Percentiles rank a stretch among this genome's conserved stretches.
phyloP scores from a whole-genome alignment of 441 rosid genomes.

The Corymbia calophylla region DNA sequence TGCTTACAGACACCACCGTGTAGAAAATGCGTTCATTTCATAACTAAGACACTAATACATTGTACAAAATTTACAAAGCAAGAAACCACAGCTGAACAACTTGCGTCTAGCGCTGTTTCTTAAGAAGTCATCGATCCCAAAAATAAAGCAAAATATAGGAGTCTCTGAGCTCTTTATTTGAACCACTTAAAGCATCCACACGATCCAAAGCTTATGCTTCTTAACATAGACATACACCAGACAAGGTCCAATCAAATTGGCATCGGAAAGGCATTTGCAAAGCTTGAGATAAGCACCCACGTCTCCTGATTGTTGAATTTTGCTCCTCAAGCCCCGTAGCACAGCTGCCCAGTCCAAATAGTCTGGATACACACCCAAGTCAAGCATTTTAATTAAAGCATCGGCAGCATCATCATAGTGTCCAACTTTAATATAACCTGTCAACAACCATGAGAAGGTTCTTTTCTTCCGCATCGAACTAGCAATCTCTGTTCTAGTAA shows the following conservation, averaged over 20 bases:
- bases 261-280: conserved; percentile 59
- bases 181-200: conserved; percentile 53
- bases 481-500: conserved; percentile 44
- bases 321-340: conserved; percentile 72
- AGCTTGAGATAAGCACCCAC: conserved; percentile 52
- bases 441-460: conserved; percentile 56
- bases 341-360: conserved; percentile 86
- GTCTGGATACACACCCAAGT: too few relatives aligned
- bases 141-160: neutral
- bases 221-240: conserved; percentile 65
- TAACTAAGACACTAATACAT: neutral
- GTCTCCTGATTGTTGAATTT: conserved; percentile 50
- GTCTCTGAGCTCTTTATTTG: neutral
- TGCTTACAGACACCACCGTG: neutral
- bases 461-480: conserved; percentile 48
- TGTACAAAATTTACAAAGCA: neutral
- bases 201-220: conserved; percentile 69
- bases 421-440: too few relatives aligned
- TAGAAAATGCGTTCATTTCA: neutral
- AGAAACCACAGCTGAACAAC: neutral
- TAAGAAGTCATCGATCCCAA: neutral
- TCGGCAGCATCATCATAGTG: too few relatives aligned
- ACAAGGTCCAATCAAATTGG: conserved; percentile 67
- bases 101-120: neutral
- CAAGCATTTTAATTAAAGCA: too few relatives aligned